Conservation (phyloP, 1,284 basidiomycete genomes). For the Ustilago hordei region DNA sequence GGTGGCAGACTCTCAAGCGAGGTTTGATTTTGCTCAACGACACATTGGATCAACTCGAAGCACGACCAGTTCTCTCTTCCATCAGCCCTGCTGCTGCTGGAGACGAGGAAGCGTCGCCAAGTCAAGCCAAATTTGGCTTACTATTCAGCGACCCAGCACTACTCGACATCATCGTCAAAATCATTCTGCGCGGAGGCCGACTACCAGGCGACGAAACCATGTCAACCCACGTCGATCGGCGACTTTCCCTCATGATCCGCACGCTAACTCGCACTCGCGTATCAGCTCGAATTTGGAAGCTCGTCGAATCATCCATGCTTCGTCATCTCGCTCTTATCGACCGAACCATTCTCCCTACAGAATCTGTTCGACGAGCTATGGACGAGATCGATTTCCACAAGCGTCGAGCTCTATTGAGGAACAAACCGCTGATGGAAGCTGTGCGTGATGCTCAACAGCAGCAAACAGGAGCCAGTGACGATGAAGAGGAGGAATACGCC, state of each 20-base stretch:
- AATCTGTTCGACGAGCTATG: slow-evolving; percentile 9
- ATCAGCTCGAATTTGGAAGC: slow-evolving; percentile 25
- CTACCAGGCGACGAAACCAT: slow-evolving; percentile 3
- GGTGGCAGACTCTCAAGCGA: slow-evolving; percentile 39
- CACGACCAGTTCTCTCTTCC: background rate
- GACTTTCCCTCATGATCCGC: slow-evolving; percentile 13
- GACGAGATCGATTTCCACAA: slow-evolving; percentile 21
- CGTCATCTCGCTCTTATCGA: slow-evolving; percentile 25
- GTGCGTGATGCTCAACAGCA: background rate
- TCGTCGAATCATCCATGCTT: slow-evolving; percentile 18
- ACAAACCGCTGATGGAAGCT: background rate
- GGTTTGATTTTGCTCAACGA: slow-evolving; percentile 21
- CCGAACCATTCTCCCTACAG: slow-evolving; percentile 14
- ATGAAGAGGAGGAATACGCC: background rate
- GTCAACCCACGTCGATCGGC: slow-evolving; percentile 13
- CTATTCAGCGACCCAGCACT: slow-evolving; percentile 11
- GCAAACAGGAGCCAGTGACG: background rate
- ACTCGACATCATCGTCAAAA: slow-evolving; percentile 18
- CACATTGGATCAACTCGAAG: slow-evolving; percentile 23
- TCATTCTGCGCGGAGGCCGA: slow-evolving; percentile 21
- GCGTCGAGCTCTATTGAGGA: slow-evolving; percentile 10
- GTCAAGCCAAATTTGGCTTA: background rate
- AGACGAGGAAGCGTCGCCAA: background rate
- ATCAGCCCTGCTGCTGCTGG: too few species aligned
- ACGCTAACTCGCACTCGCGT: slow-evolving; percentile 18